Evolutionary conservation across 2,329 filamentous ascomycete species (phyloP), one percentile per base, ranked within the genome.

Genomic region (Fusarium ramigenum): DNA sequence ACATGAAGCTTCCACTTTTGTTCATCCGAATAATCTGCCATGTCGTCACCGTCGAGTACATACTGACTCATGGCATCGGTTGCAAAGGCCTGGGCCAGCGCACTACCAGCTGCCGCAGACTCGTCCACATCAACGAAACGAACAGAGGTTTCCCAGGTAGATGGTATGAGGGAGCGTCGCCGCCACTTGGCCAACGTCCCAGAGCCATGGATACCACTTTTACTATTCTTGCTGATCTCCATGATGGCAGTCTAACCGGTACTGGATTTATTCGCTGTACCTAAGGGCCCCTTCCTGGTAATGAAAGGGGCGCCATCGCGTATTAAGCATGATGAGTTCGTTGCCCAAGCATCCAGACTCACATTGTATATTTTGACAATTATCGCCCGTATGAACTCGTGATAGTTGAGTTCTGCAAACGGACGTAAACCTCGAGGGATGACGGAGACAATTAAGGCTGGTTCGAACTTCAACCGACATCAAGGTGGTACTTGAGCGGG

Each of bases 31-130:
- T 88, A 89, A 70, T 86, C 81, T 70, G 85, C 86, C 83, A 90
- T 88, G 80, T 94, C 92, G 67, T 92, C 90, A 50, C 91, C 90
- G 78, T 93, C 89, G 77, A 95, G 86, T 77, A 94, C 90, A 83
- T 96, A 96, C 80, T 89, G 87, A 70, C 91, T 90, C 71, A 94
- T 88, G 66, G 93, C 89, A 81, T 96, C 93, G 69, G 90, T 85
- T 65, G 89, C 91, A 84, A 97, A 96, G 72, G 93, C 92, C 80
- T 94, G 90, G 52, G 93, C 92, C 75, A 97, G 88, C 78, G 91
- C 91, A 40, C 88, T 84, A 32, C 91, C 93, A 37, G 93, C 93
- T 79, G 90, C 88, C 79, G 91, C 90, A 84, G 90, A 92, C 83
- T 95, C 93, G 64, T 87, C 84, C 78, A 91, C 87, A 71, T 85